These are phyloP conservation scores for Colletotrichum tropicale DNA, from an alignment of 2,329 filamentous ascomycete species.

Conservation along the genomic window DNA sequence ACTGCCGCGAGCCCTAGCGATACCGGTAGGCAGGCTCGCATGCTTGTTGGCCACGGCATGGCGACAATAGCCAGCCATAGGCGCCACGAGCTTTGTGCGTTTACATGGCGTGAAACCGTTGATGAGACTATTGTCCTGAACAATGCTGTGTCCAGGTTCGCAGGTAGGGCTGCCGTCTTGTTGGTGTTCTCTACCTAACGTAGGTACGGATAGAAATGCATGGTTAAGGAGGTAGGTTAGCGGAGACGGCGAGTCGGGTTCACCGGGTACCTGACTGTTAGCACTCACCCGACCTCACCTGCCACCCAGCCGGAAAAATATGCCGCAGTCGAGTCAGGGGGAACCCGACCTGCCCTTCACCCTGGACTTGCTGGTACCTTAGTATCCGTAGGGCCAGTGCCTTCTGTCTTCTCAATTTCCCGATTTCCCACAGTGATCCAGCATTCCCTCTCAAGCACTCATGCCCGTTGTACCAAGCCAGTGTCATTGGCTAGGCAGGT, in stretches of 20 bases:
- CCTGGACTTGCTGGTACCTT: background rate
- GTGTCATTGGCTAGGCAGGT: background rate
- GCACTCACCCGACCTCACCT: background rate
- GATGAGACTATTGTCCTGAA: background rate
- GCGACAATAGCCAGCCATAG: constrained; percentile 7
- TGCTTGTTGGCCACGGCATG: background rate
- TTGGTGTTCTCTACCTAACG: background rate
- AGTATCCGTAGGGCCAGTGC: background rate
- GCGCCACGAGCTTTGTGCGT: constrained; percentile 3
- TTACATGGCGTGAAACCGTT: constrained; percentile 6
- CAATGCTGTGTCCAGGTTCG: background rate
- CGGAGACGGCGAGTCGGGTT: background rate
- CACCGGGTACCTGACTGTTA: background rate
- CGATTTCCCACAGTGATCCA: background rate
- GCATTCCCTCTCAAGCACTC: background rate
- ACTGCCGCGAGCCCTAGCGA: background rate
- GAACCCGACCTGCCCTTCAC: no score
- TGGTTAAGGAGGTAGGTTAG: background rate
- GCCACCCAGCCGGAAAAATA: background rate
- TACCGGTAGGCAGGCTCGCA: background rate
- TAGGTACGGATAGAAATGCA: background rate
- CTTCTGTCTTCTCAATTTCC: background rate
- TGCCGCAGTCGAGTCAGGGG: constrained; percentile 5
- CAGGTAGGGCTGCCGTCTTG: background rate
- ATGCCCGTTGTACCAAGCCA: background rate